Conservation (phyloP, 2,329 filamentous ascomycete genomes). For the Apiospora pterosperma region DNA sequence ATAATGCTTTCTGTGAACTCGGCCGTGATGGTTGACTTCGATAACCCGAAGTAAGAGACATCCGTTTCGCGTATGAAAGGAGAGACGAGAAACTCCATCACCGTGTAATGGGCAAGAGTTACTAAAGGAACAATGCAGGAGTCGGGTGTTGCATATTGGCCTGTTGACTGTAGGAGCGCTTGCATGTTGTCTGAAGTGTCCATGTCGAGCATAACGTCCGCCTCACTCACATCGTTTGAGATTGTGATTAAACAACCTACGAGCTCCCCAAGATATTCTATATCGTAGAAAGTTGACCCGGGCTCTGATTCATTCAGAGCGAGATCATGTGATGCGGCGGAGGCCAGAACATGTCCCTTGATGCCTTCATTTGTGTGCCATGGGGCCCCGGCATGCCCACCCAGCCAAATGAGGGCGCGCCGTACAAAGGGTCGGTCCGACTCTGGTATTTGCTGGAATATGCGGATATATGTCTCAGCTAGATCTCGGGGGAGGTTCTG, state of each 20-base stretch:
- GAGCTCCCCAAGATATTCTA: neutral
- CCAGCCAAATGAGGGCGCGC: neutral
- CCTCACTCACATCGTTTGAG: neutral
- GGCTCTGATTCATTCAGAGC: neutral
- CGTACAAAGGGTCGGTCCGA: slow-evolving; percentile 5
- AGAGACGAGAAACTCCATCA: slow-evolving; percentile 12
- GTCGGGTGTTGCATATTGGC: neutral
- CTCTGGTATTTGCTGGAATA: slow-evolving; percentile 12
- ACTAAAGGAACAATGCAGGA: neutral
- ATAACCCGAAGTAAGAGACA: neutral
- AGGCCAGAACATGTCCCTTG: neutral
- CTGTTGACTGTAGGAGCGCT: neutral
- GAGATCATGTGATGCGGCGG: neutral
- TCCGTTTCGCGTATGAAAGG: neutral
- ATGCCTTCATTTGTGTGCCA: neutral
- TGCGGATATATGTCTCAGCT: slow-evolving; percentile 11
- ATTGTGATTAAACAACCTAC: neutral
- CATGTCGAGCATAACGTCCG: neutral
- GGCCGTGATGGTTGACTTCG: neutral
- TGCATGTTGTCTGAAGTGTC: neutral
- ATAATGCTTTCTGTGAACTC: neutral
- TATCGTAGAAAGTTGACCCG: neutral
- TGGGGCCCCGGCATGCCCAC: neutral
- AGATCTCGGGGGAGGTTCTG: slow-evolving; percentile 11
- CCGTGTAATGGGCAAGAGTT: slow-evolving; percentile 14